A percentile compares a stretch with the other conserved stretches of the same genome.
Evolutionary conservation across 129 eudicot genomes (phyloP).

Genomic region (Centella asiatica): DNA sequence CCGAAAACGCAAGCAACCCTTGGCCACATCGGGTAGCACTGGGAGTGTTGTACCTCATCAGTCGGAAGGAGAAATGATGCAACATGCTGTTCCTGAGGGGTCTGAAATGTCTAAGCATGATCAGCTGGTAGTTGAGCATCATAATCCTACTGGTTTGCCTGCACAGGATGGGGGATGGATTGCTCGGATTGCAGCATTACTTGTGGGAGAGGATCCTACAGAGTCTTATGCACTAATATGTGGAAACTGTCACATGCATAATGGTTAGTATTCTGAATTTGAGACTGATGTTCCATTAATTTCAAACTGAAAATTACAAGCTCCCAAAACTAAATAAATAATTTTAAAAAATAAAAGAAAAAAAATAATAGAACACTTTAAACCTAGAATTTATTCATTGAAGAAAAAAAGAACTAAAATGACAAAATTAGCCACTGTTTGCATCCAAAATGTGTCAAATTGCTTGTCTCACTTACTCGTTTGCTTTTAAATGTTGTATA

Average conservation of each 20-base stretch:
- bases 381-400: too few relatives aligned
- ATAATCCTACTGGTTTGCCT: constrained; percentile 34
- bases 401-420: too few relatives aligned
- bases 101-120: constrained; percentile 31
- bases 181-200: constrained; percentile 88
- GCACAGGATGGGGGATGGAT: constrained; percentile 85
- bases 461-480: too few relatives aligned
- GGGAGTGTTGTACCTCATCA: constrained; percentile 26
- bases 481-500: too few relatives aligned
- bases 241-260: constrained; percentile 96
- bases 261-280: constrained; percentile 38
- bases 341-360: too few relatives aligned
- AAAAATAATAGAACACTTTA: too few relatives aligned
- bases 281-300: not conserved
- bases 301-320: not conserved
- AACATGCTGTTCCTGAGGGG: constrained; percentile 24
- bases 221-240: constrained; percentile 94
- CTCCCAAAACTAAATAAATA: too few relatives aligned
- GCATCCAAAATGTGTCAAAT: too few relatives aligned
- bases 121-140: constrained; percentile 65
- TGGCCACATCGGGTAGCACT: constrained; percentile 31
- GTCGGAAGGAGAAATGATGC: constrained; percentile 30
- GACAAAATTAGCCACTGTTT: too few relatives aligned
- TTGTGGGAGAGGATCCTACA: constrained; percentile 96
- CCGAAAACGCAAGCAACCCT: constrained; percentile 61